Evolutionary conservation across 1,139 yeast genomes (phyloP).

Genomic region (Candida glucosophila): DNA sequence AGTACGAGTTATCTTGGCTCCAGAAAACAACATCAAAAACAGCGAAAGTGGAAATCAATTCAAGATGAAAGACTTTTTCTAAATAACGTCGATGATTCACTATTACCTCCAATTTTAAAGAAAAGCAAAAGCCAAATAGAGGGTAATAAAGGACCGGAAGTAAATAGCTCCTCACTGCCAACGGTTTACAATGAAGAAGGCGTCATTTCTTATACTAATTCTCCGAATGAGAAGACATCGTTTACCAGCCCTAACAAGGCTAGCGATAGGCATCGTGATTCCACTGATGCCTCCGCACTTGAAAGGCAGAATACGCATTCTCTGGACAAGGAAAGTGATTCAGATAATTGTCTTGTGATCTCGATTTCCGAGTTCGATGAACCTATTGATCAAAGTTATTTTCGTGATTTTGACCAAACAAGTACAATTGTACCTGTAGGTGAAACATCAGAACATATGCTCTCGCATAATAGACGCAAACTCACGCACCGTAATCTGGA

Average conservation of each 20-base stretch:
- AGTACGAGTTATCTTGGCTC: conserved; percentile 15
- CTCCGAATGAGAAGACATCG: conserved; percentile 2
- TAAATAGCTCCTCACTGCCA: no score
- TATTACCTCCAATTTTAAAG: conserved; percentile 29
- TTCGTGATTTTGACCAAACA: conserved; percentile 19
- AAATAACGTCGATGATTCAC: conserved; percentile 21
- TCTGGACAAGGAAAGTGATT: conserved; percentile 4
- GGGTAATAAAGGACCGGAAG: no score
- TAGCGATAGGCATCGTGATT: no score
- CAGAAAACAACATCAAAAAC: conserved; percentile 5
- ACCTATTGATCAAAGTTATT: conserved; percentile 13
- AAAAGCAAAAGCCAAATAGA: conserved; percentile 27
- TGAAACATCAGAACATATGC: no score
- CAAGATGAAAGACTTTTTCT: conserved; percentile 24
- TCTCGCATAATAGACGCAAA: no score
- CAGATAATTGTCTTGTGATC: conserved; percentile 8
- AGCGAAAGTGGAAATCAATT: conserved; percentile 22
- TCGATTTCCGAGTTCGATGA: conserved; percentile 21
- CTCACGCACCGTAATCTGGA: conserved; percentile 5
- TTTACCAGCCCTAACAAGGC: no score
- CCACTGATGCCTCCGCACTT: no score
- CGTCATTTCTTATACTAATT: conserved; percentile 3
- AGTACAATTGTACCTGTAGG: no score
- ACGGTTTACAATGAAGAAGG: no score
- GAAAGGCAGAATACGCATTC: no score